Base-by-base conservation (phyloP, 2,329 filamentous ascomycete species). In the Paraphaeosphaeria sporulosa region DNA sequence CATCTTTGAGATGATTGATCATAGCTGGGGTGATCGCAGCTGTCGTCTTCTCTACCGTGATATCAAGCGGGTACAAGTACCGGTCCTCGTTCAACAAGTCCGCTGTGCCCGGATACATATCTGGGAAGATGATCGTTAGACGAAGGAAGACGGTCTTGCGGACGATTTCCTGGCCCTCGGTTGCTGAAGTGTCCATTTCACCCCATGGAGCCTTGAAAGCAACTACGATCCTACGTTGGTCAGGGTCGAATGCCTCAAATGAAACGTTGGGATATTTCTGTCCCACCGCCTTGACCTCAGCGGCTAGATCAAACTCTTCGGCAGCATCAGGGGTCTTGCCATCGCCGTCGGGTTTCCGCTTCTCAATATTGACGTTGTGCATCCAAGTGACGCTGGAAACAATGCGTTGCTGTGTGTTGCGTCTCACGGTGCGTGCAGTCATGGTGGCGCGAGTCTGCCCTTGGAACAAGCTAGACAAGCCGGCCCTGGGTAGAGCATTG, bases 321-420 rank as follows among this genome's bases (percentile, higher is more conserved):
- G 63, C 40, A 21, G 64, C 59, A 19, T 69, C 62, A 58, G 58
- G 55, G 9, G 51, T 58, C 19, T 66, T 65, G 10, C 70, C 68
- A 30, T 71, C 62, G 13, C 59, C 60, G 34, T 74, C 70, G 34
- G 69, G 65, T 15, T 66, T 70, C 10, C 72, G 73, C 40, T 73
- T 79, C 80, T 82, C 84, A 57, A 89, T 87, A 64, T 87, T 88
- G 43, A 89, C 86, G 53, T 87, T 87, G 59, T 85, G 85, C 84
- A 89, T 88, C 87, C 87, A 89, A 2, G 83, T 81, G 57, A 89
- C 88, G 17, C 86, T 85, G 58, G 87, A 86, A 23, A 83, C 82
- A 57, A 85, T 83, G 43, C 81, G 82, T 52, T 80, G 80, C 57
- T 80, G 67, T 42, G 76, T 77, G 21, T 80, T 80, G 43, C 80